Percentiles rank a stretch among this genome's conserved stretches.
Evolutionary conservation across 257 asterid species (phyloP).

Genomic region (Scutellaria minor): DNA sequence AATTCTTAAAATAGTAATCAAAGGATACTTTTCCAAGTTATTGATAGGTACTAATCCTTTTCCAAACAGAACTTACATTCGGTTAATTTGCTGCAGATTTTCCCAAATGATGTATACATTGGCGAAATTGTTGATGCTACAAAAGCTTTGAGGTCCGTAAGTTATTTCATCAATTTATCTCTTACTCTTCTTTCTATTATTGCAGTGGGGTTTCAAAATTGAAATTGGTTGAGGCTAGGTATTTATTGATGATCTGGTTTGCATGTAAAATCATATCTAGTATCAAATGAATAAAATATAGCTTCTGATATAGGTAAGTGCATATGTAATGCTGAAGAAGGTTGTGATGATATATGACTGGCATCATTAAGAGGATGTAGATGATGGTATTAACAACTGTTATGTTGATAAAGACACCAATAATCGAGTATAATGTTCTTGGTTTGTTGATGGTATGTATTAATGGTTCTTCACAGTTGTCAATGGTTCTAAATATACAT

Average conservation of each 20-base stretch:
- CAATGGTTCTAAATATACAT: too few species aligned
- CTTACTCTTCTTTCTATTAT: constrained; percentile 26
- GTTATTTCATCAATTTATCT: constrained; percentile 27
- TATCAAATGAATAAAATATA: neutral
- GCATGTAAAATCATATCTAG: constrained; percentile 23
- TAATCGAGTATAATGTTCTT: neutral
- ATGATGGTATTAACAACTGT: neutral
- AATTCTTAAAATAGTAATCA: constrained; percentile 1
- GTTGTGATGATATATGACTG: neutral
- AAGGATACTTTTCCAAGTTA: constrained; percentile 6
- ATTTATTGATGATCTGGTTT: constrained; percentile 20
- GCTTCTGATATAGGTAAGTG: constrained; percentile 15
- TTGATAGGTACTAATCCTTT: neutral
- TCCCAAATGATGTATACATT: constrained; percentile 79
- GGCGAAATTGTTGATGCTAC: constrained; percentile 70
- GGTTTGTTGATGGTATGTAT: constrained; percentile 3
- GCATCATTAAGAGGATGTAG: neutral
- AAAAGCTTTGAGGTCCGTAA: constrained; percentile 64
- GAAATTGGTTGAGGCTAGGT: constrained; percentile 3
- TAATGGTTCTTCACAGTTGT: neutral
- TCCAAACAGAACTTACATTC: neutral
- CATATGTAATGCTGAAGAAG: neutral
- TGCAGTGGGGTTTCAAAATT: constrained; percentile 20
- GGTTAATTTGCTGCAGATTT: constrained; percentile 54
- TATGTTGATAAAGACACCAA: neutral